Base-by-base conservation (phyloP, 129 eudicot genomes). In the Deinandra increscens region DNA sequence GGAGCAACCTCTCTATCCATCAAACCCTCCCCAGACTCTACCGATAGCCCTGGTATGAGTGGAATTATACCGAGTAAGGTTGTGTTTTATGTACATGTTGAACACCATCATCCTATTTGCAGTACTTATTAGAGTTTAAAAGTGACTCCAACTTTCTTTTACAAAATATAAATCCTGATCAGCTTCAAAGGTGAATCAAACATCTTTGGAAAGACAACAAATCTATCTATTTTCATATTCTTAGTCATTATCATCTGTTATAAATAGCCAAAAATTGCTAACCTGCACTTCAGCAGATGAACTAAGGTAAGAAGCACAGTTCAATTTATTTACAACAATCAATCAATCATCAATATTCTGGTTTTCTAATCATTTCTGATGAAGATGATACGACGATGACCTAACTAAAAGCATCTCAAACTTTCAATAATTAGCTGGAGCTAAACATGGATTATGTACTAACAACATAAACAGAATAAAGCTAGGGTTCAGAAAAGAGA, bases 401-500 rank as follows among this genome's bases (percentile, higher is more conserved):
- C 53, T n/a, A 46, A 46, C 53, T 46, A 46, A 14, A 46, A 46
- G 2, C 53, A n/a, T n/a, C 19, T 4, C 53, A 46, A 46, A 46
- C n/a, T 46, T 46, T 64, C 11, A 43, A 18, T 0, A 39, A 54
- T 26, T 54, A 7, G 14, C n/a, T n/a, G n/a, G n/a, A n/a, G n/a
- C 0, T 14, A 26, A 39, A 26, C 50, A 53, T 65, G 20, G 6
- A 17, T 14, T n/a, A 65, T 7, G 19, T 26, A 72, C n/a, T 9
- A 33, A 3, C n/a, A n/a, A n/a, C n/a, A n/a, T n/a, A n/a, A n/a
- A n/a, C 61, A 29, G 15, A 9, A 39, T 19, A 2, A 9, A 56
- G 3, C 60, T 66, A 67, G 67, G 74, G 70, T 73, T 73, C 54
- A 39, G 46, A 64, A 74, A 65, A 14, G 2, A 58, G 23, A n/a